A percentile compares a stretch with the other conserved stretches of the same genome.
These are phyloP conservation scores for Kondoa subrosea DNA, from an alignment of 768 basidiomycete genomes.

Conservation along the genomic window DNA sequence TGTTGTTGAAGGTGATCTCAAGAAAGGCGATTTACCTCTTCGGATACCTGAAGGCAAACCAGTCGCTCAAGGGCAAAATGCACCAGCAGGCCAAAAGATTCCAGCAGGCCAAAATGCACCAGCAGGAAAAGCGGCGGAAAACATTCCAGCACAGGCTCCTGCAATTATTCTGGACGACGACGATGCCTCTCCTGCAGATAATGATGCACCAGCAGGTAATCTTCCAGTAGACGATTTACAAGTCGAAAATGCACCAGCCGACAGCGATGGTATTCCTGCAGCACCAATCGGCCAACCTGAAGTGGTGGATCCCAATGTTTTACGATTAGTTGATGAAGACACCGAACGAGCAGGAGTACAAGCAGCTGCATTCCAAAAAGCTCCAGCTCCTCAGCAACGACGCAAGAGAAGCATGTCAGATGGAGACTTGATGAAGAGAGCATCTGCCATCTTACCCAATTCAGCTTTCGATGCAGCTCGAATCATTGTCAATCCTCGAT, in stretches of 20 bases:
- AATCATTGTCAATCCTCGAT: conserved; percentile 87
- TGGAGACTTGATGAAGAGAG: conserved; percentile 11
- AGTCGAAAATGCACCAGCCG: background rate
- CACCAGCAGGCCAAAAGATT: too few relatives aligned
- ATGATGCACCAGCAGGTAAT: background rate
- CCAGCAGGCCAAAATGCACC: too few relatives aligned
- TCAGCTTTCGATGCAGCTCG: conserved; percentile 21
- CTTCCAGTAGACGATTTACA: background rate
- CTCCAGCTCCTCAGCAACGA: background rate
- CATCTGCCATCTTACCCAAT: conserved; percentile 16
- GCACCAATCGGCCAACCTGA: background rate
- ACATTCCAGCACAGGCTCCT: background rate
- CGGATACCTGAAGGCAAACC: too few relatives aligned
- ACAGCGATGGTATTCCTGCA: background rate
- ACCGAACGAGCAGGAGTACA: background rate
- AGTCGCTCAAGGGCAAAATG: too few relatives aligned
- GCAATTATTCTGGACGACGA: background rate
- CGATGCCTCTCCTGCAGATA: too few relatives aligned
- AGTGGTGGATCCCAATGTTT: background rate
- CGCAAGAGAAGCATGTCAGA: conserved; percentile 8
- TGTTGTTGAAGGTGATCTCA: conserved; percentile 11
- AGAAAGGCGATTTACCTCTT: conserved; percentile 7
- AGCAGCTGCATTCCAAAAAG: background rate
- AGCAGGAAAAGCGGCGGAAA: background rate
- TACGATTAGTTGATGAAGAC: background rate